Conservation (phyloP, 2,329 filamentous ascomycete genomes). For the Chaetomium globosum region DNA sequence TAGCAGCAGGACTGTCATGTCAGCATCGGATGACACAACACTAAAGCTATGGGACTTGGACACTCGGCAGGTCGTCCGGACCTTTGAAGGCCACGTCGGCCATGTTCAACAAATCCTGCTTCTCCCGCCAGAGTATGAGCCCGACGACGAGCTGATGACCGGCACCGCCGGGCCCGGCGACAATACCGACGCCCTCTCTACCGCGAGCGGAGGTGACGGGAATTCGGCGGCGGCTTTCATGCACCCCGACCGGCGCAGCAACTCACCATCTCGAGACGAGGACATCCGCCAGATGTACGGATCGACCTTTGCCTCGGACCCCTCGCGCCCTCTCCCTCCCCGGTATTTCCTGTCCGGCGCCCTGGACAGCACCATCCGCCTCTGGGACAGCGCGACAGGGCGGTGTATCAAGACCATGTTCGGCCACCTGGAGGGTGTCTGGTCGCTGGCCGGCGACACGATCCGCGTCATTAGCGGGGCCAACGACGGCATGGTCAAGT, state of each 20-base stretch:
- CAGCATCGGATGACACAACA: constrained; percentile 89
- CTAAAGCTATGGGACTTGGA: constrained; percentile 93
- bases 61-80: constrained; percentile 73
- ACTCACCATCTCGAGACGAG: constrained; percentile 37
- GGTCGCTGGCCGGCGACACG: constrained; percentile 87
- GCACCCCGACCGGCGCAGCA: constrained; percentile 31
- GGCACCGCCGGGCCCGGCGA: constrained; percentile 47
- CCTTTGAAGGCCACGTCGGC: constrained; percentile 86
- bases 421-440: constrained; percentile 93
- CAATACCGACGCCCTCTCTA: constrained; percentile 58
- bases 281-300: constrained; percentile 61
- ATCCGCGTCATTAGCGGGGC: constrained; percentile 85
- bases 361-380: constrained; percentile 84
- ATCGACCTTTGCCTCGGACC: constrained; percentile 62
- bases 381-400: constrained; percentile 86
- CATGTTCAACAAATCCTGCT: constrained; percentile 91
- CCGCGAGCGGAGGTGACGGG: constrained; percentile 52
- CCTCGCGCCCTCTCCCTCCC: constrained; percentile 71
- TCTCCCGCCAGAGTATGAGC: constrained; percentile 84
- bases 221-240: constrained; percentile 39
- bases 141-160: constrained; percentile 65
- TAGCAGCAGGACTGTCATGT: constrained; percentile 80
- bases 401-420: constrained; percentile 90
- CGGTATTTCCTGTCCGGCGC: constrained; percentile 92
- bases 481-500: constrained; percentile 93